Conservation (phyloP, 371 early-diverging fungal genomes). For the Batrachochytrium dendrobatidis region DNA sequence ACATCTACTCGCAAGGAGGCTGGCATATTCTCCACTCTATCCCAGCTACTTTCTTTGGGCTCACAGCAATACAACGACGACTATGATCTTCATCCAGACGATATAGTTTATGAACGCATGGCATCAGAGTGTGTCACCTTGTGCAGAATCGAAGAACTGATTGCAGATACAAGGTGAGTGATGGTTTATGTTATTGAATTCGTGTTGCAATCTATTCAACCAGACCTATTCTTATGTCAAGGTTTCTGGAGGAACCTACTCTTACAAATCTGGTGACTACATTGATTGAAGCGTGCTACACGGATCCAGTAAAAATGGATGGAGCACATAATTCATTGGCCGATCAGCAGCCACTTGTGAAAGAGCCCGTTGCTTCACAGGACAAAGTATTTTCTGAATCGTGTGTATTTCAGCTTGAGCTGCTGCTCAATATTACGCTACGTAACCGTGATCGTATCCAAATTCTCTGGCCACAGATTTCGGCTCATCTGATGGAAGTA, state of each 20-base stretch:
- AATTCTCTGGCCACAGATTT: constrained; percentile 44
- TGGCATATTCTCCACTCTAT: constrained; percentile 69
- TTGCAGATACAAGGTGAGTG: constrained; percentile 57
- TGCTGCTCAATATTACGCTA: constrained; percentile 63
- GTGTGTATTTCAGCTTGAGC: constrained; percentile 61
- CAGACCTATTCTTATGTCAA: constrained; percentile 9
- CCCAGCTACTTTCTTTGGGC: constrained; percentile 67
- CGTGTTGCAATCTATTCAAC: constrained; percentile 3
- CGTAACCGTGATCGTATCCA: constrained; percentile 63
- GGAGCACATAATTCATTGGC: no score
- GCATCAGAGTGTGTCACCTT: constrained; percentile 64
- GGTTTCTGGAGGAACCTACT: constrained; percentile 58
- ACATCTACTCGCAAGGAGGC: constrained; percentile 36
- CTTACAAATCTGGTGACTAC: neutral
- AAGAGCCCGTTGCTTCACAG: constrained; percentile 66
- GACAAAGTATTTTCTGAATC: constrained; percentile 5
- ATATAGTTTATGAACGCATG: constrained; percentile 61
- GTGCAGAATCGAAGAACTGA: constrained; percentile 65
- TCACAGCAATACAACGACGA: constrained; percentile 29
- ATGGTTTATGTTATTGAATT: neutral
- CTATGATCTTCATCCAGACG: constrained; percentile 50
- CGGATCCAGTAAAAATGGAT: neutral
- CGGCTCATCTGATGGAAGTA: constrained; percentile 19
- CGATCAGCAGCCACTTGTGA: constrained; percentile 58
- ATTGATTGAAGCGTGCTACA: neutral